Percentiles rank a stretch among this genome's conserved stretches.
Conservation (phyloP, 768 basidiomycete genomes). For the Suillus lakei region DNA sequence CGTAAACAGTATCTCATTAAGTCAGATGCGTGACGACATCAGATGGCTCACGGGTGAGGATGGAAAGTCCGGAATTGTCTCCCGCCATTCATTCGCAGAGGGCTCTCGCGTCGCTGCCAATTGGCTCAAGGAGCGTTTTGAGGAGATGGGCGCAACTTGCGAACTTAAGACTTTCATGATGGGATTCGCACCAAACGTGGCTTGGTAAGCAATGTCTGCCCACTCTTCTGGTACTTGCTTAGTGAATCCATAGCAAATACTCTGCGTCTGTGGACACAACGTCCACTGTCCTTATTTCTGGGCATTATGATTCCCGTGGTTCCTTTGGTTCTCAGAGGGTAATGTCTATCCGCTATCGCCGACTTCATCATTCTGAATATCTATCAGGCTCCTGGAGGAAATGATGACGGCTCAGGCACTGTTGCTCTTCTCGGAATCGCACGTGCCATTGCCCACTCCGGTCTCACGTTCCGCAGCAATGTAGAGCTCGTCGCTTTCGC, state of each 20-base stretch:
- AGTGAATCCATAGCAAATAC: slow-evolving; percentile 56
- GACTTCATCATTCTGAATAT: background rate
- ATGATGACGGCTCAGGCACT: slow-evolving; percentile 69
- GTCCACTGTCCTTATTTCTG: slow-evolving; percentile 74
- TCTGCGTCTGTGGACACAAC: slow-evolving; percentile 55
- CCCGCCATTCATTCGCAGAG: slow-evolving; percentile 80
- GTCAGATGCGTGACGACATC: slow-evolving; percentile 71
- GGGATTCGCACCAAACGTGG: slow-evolving; percentile 86
- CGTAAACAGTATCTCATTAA: slow-evolving; percentile 69
- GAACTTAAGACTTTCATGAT: slow-evolving; percentile 63
- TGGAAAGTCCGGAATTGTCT: slow-evolving; percentile 67
- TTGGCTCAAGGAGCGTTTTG: slow-evolving; percentile 77
- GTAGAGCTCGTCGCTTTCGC: slow-evolving; percentile 86
- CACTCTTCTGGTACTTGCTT: background rate
- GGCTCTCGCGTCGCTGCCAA: slow-evolving; percentile 69
- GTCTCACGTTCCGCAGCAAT: slow-evolving; percentile 72
- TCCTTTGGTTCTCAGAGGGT: slow-evolving; percentile 77
- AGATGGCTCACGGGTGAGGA: slow-evolving; percentile 88
- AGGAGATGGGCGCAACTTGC: slow-evolving; percentile 78
- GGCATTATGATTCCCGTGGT: slow-evolving; percentile 91
- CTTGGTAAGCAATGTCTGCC: slow-evolving; percentile 59
- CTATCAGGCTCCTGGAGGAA: slow-evolving; percentile 50
- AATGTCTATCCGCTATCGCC: slow-evolving; percentile 11
- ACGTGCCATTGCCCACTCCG: slow-evolving; percentile 66
- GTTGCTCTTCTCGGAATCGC: slow-evolving; percentile 83